A percentile compares a stretch with the other conserved stretches of the same genome.
Evolutionary conservation across 257 asterid genomes (phyloP).

Genomic region (Phtheirospermum japonicum): DNA sequence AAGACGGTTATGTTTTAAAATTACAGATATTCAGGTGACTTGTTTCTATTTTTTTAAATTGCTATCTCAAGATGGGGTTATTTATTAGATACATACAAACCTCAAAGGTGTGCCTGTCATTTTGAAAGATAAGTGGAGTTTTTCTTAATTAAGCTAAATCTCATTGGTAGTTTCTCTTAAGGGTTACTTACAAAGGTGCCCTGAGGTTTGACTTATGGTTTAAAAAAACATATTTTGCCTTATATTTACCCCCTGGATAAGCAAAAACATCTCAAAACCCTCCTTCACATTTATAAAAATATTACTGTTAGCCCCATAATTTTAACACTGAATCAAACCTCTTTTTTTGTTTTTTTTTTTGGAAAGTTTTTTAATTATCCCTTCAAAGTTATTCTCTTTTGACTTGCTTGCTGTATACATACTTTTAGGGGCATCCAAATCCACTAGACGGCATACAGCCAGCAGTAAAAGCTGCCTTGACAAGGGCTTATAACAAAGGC

Average conservation of each 20-base stretch:
- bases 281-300: too few species aligned
- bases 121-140: not conserved
- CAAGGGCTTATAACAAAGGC: constrained; percentile 90
- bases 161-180: too few species aligned
- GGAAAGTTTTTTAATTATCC: not conserved
- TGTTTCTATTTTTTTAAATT: not conserved
- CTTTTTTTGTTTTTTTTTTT: too few species aligned
- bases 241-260: too few species aligned
- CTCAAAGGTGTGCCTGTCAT: not conserved
- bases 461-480: constrained; percentile 82
- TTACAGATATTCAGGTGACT: not conserved
- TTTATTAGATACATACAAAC: not conserved
- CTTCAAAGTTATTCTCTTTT: constrained; percentile 18
- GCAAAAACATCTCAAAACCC: too few species aligned
- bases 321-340: too few species aligned
- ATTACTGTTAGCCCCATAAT: too few species aligned
- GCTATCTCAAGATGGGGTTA: not conserved
- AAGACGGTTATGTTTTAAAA: not conserved
- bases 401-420: constrained; percentile 19
- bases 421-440: constrained; percentile 67
- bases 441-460: constrained; percentile 88
- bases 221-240: not conserved
- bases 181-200: too few species aligned
- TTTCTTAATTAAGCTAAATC: not conserved
- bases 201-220: not conserved